Base-by-base conservation (phyloP, 2,329 filamentous ascomycete genomes). In the Aspergillus fructus region DNA sequence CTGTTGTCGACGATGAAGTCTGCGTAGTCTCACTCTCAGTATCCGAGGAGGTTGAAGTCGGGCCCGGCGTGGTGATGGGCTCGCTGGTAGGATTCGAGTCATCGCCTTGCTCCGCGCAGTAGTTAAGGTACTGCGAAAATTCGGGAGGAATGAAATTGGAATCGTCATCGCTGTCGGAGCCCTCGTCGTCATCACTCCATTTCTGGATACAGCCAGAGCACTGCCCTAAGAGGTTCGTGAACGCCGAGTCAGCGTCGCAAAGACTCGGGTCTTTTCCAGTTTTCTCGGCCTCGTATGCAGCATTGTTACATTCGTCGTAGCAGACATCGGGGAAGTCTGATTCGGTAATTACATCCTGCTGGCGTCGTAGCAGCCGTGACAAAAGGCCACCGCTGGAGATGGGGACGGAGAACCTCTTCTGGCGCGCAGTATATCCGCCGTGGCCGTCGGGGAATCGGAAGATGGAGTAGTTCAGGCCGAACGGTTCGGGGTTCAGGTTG, bases 381-480 rank as follows among this genome's bases (percentile, higher is more conserved):
- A 30, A 11, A 12, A 30, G 9, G 1, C 27, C 9, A 11, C 27
- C 27, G 1, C 27, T 1, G 27, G 27, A 11, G 27, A 30, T 30
- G 27, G 27, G 27, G 9, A 11, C 9, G 27, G 9, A 4, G 3
- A 53, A 50, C 13, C 47, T 52, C 19, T 43, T 56, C 33, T 52
- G 56, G 21, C 53, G 51, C 19, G 42, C 24, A 7, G 59, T 47
- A 0, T 61, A 60, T 11, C 56, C 55, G 17, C 59, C 58, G 3
- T 55, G 13, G 9, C 6, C 17, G 1, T 52, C 54, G 4, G 64
- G 62, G 23, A 78, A 72, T 19, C 79, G 77, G 59, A 89, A 90
- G 24, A 89, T 85, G 45, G 81, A 82, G 59, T 83, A 86, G 52
- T 78, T 82, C 12, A 89, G 74, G 1, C 86, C 87, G 59, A 89